Conservation (phyloP, 306 rosid species). For the Lupinus albus region DNA sequence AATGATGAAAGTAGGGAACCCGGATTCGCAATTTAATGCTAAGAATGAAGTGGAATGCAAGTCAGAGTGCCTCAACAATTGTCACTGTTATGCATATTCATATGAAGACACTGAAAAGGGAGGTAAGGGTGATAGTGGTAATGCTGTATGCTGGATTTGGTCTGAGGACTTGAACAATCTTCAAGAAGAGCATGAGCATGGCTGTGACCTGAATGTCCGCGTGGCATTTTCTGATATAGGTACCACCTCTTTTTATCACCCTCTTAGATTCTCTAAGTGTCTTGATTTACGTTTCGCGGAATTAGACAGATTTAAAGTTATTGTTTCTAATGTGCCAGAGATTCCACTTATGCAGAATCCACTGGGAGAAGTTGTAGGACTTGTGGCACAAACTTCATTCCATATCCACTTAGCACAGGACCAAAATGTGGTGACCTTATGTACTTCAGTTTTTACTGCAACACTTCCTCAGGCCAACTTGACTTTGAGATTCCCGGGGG, state of each 20-base stretch:
- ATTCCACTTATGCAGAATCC: constrained; percentile 53
- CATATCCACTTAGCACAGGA: constrained; percentile 77
- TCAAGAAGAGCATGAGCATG: constrained; percentile 64
- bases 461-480: constrained; percentile 57
- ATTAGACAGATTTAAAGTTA: constrained; percentile 8
- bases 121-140: constrained; percentile 28
- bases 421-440: constrained; percentile 64
- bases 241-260: constrained; percentile 36
- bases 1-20: constrained; percentile 81
- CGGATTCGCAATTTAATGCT: constrained; percentile 73
- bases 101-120: constrained; percentile 45
- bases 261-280: constrained; percentile 14
- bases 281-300: not conserved
- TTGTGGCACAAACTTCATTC: constrained; percentile 76
- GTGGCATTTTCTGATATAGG: constrained; percentile 71
- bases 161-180: constrained; percentile 72
- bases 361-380: constrained; percentile 57
- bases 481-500: constrained; percentile 54
- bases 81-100: constrained; percentile 73
- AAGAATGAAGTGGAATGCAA: constrained; percentile 61
- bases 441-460: constrained; percentile 62
- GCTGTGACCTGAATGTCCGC: constrained; percentile 64
- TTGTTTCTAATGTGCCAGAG: constrained; percentile 29
- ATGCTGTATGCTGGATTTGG: constrained; percentile 75
- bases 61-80: constrained; percentile 71